phyloP scores from a whole-genome alignment of 164 flowering plant species.

The Aristolochia fimbriata region DNA sequence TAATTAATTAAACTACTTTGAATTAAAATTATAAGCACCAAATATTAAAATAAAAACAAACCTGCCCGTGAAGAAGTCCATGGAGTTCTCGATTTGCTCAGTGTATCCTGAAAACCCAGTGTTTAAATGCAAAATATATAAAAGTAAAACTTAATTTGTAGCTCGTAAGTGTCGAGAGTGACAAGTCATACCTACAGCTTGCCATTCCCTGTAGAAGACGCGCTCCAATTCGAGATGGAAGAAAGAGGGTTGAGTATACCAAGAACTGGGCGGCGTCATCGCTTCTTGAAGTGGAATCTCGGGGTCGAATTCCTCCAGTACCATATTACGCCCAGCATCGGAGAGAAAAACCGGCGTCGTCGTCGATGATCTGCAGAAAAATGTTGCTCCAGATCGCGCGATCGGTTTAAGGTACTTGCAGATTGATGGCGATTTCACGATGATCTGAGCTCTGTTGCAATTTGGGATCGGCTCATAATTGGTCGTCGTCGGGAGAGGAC shows the following conservation, averaged over 20 bases:
- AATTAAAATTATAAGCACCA: background rate
- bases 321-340: too few relatives aligned
- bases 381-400: too few relatives aligned
- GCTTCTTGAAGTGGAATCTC: constrained; percentile 59
- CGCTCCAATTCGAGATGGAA: constrained; percentile 46
- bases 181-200: constrained; percentile 66
- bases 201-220: constrained; percentile 79
- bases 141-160: too few relatives aligned
- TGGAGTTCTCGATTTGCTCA: constrained; percentile 54
- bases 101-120: constrained; percentile 38
- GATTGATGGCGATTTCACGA: too few relatives aligned
- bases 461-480: too few relatives aligned
- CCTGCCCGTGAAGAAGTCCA: constrained; percentile 83
- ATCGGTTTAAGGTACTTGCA: too few relatives aligned
- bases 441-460: too few relatives aligned
- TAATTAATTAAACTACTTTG: too few relatives aligned
- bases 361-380: too few relatives aligned
- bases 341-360: too few relatives aligned
- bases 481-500: too few relatives aligned
- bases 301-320: constrained; percentile 45
- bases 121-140: background rate
- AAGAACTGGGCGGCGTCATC: constrained; percentile 74
- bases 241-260: constrained; percentile 75
- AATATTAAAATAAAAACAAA: constrained; percentile 11
- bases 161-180: too few relatives aligned